A percentile compares a stretch with the other conserved stretches of the same genome.
phyloP scores from a whole-genome alignment of 768 basidiomycete species.

The Leccinellum albellum region DNA sequence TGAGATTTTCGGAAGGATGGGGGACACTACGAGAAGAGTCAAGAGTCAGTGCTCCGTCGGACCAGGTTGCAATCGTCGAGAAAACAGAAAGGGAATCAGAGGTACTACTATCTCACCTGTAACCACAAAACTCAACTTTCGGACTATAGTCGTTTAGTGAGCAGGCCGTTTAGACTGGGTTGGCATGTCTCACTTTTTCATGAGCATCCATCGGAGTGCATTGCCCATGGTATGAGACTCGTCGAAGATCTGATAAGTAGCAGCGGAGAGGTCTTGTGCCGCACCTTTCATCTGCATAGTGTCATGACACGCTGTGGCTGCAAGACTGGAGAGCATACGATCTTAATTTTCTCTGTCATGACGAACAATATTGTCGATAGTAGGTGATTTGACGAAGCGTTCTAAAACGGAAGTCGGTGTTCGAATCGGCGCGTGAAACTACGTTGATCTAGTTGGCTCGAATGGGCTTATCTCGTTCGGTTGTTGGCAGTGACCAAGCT shows the following conservation, averaged over 20 bases:
- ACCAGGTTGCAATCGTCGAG: background rate
- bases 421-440: too few species aligned
- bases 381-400: too few species aligned
- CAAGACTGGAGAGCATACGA: conserved; percentile 20
- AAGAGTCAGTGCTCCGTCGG: background rate
- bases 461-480: background rate
- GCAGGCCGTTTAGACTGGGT: background rate
- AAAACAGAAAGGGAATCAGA: too few species aligned
- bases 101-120: background rate
- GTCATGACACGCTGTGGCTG: conserved; percentile 9
- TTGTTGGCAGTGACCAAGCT: too few species aligned
- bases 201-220: conserved; percentile 93
- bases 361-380: background rate
- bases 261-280: conserved; percentile 75
- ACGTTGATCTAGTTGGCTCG: background rate
- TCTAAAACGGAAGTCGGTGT: too few species aligned
- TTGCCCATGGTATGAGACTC: conserved; percentile 98
- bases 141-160: conserved; percentile 1
- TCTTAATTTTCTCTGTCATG: conserved; percentile 35
- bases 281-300: conserved; percentile 76
- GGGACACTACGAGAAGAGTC: conserved; percentile 53
- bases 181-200: conserved; percentile 81
- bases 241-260: conserved; percentile 88
- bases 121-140: background rate
- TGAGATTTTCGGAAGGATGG: conserved; percentile 95